phyloP scores from a whole-genome alignment of 768 basidiomycete genomes.

The Mycena polygramma region DNA sequence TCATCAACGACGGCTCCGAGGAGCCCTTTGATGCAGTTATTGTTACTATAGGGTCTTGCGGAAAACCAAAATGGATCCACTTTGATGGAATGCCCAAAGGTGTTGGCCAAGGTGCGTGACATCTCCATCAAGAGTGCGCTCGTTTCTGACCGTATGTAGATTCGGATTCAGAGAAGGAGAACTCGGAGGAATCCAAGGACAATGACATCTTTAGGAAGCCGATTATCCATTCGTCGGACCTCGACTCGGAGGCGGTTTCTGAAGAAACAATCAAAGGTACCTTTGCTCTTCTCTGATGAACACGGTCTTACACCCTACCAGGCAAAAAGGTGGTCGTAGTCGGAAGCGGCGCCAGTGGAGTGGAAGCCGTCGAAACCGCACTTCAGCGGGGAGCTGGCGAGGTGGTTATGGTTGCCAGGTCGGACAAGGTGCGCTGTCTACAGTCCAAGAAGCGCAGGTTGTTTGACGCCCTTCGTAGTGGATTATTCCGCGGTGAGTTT shows the following conservation, averaged over 20 bases:
- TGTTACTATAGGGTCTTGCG: constrained; percentile 64
- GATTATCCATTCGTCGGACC: constrained; percentile 62
- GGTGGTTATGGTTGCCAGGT: constrained; percentile 55
- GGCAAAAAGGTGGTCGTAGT: constrained; percentile 61
- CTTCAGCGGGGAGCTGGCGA: constrained; percentile 45
- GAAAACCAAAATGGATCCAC: constrained; percentile 57
- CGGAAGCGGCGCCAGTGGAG: constrained; percentile 64
- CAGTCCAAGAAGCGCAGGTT: too few species aligned
- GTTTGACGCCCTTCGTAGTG: constrained; percentile 43
- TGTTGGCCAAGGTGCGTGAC: constrained; percentile 27
- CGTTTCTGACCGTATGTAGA: not conserved
- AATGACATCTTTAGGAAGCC: constrained; percentile 51
- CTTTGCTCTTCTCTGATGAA: not conserved
- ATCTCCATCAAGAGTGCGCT: not conserved
- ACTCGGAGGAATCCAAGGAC: constrained; percentile 28
- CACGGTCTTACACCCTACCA: not conserved
- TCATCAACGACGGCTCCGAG: constrained; percentile 61
- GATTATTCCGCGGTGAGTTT: constrained; percentile 55
- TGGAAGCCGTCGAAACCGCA: constrained; percentile 50
- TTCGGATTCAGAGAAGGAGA: not conserved
- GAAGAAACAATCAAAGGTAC: constrained; percentile 39
- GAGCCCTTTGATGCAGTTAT: constrained; percentile 65
- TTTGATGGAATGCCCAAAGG: constrained; percentile 59
- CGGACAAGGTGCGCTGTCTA: constrained; percentile 48
- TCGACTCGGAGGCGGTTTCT: constrained; percentile 53